Conservation (phyloP, 768 basidiomycete genomes). For the Tulasnella sp. region DNA sequence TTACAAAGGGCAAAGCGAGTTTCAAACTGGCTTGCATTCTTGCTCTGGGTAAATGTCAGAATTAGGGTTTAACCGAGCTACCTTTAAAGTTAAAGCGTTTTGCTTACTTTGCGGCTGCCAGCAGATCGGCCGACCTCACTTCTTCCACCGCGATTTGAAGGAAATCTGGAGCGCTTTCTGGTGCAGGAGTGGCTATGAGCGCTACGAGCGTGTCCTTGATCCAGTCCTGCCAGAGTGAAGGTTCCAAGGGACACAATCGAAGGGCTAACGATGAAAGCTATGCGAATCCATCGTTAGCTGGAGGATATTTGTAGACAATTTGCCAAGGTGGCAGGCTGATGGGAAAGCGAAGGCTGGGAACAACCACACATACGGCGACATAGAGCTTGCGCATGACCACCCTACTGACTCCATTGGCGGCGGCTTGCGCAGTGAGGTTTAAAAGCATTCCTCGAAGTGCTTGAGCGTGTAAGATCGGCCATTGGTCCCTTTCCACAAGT, state of each 20-base stretch:
- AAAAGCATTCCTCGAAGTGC: conserved; percentile 69
- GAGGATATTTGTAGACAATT: conserved; percentile 27
- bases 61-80: neutral
- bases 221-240: conserved; percentile 76
- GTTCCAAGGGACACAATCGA: conserved; percentile 62
- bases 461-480: conserved; percentile 64
- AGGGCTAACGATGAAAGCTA: conserved; percentile 72
- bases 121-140: conserved; percentile 70
- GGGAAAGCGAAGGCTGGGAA: neutral
- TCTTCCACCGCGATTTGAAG: conserved; percentile 86
- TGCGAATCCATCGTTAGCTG: conserved; percentile 28
- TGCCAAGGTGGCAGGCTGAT: neutral
- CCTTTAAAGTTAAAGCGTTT: neutral
- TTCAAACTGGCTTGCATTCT: conserved; percentile 67
- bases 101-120: conserved; percentile 72
- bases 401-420: conserved; percentile 60
- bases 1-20: conserved; percentile 70
- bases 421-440: conserved; percentile 67
- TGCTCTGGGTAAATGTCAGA: conserved; percentile 48
- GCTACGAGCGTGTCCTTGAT: conserved; percentile 64
- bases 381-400: conserved; percentile 85
- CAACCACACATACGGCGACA: conserved; percentile 65
- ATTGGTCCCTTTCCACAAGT: conserved; percentile 61
- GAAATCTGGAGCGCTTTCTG: conserved; percentile 71
- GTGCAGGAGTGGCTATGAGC: conserved; percentile 56